Evolutionary conservation across 2,329 filamentous ascomycete genomes (phyloP), one percentile per base, ranked within the genome.

Genomic region (Fusarium miscanthi): DNA sequence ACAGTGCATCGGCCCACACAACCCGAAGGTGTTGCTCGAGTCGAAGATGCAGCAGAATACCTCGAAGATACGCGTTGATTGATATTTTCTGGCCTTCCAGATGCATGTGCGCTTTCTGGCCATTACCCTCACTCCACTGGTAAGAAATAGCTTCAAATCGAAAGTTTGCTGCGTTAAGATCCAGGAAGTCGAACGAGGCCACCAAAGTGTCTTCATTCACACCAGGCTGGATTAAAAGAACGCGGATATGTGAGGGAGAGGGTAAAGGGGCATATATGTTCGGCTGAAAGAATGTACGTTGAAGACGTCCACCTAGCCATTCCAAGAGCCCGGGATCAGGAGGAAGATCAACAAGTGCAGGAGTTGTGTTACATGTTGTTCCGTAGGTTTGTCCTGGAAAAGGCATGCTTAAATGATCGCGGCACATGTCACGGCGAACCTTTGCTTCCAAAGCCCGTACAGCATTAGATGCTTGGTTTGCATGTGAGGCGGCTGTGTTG

Each of bases 381-480:
- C 17, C 30, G 35, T 57, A 17, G 30, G 8, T 45, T 17, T 57
- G 27, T 21, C 4, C 6, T 17, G 17, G 8, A 5, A 4, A 27
- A 12, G 38, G 12, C 10, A 8, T n/a, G 9, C 2, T 27, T 9
- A 49, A 19, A 23, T 49, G 21, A n/a, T 49, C 16, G 10, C 2
- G 21, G 14, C 21, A 49, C n/a, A 33, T 35, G 4, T 57, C 53
- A 16, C 30, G 1, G 13, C 3, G 2, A 16, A 27, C 5, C 5
- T 19, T 45, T 13, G 27, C 12, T 45, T 45, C 53, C 27, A 57
- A 17, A 3, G 38, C 30, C 40, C 0, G 25, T 30, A 35, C 11
- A 21, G 12, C 6, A 17, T 45, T 23, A 16, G 4, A 30, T 3
- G 2, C 0, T 12, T n/a, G 27, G 19, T 4, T 6, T 4, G 11